Base-by-base conservation (phyloP, 2,329 filamentous ascomycete genomes). In the Colletotrichum cordylinicola region DNA sequence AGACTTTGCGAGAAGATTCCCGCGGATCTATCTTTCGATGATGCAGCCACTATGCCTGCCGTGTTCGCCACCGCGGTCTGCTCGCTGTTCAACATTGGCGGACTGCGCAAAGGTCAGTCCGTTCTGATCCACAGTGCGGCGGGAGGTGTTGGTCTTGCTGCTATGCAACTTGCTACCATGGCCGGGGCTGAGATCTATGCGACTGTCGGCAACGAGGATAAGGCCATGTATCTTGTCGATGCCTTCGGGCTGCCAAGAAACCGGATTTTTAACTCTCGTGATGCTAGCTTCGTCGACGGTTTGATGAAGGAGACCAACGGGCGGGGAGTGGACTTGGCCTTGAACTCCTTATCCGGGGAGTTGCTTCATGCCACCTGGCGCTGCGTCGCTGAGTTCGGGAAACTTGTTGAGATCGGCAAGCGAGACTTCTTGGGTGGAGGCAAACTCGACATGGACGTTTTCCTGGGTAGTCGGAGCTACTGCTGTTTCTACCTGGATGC, bases 361-460 rank as follows among this genome's bases (percentile, higher is more conserved):
- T 68, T 81, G 1, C 78, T 86, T 0, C 79, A 81, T 8, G 80
- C 82, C 0, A 81, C 84, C 0, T 86, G 82, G 83, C 56, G 80
- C 9, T 85, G 83, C 67, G 79, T 87, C 5, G 82, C 84, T 5
- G 18, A 78, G 16, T 82, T 78, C 56, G 85, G 85, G 1, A 79
- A 65, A 1, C 81, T 86, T 68, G 37, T 86, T 0, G 85, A 86
- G 70, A 81, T 86, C 27, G 83, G 83, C 3, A 83, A 83, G 58
- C 79, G 79, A 16, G 84, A 86, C 65, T 74, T 85, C 15, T 15
- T 79, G 4, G 80, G 83, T 1, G 83, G 84, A 21, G 85, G 82
- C 4, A 79, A 82, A 8, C 82, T 91, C 3, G 84, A 85, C 2
- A 88, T 90, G 87, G 76, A 83, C 1, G 80, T 82, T 0, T 91